Evolutionary conservation across 441 rosid genomes (phyloP).

Genomic region (Erodium trifolium): DNA sequence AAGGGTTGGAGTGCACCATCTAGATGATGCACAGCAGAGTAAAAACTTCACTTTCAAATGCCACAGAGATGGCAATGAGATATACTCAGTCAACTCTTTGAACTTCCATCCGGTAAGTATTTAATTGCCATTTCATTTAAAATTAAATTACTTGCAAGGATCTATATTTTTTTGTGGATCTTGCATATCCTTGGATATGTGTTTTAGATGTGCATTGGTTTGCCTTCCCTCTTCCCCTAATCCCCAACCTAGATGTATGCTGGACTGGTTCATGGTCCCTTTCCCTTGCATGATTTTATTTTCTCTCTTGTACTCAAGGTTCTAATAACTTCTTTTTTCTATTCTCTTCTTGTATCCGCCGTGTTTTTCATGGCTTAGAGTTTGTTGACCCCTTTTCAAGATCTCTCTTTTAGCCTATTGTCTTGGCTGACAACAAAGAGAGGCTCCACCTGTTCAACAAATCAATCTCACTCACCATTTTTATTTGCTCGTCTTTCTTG

Average conservation of each 20-base stretch:
- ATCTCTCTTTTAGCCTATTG: no score
- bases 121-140: background rate
- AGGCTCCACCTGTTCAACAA: no score
- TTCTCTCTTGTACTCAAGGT: no score
- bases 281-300: no score
- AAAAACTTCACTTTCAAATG: slow-evolving; percentile 95
- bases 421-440: no score
- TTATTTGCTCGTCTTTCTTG: background rate
- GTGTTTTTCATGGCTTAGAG: no score
- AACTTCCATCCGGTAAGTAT: slow-evolving; percentile 88
- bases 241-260: background rate
- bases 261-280: background rate
- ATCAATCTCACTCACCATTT: no score
- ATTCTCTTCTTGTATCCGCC: no score
- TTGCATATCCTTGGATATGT: background rate
- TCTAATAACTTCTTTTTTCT: no score
- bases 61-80: slow-evolving; percentile 76
- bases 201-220: background rate
- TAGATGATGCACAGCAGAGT: slow-evolving; percentile 68
- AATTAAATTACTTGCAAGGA: background rate
- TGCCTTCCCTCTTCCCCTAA: background rate
- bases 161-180: background rate
- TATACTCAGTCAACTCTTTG: slow-evolving; percentile 83
- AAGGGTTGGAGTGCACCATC: slow-evolving; percentile 92
- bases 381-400: no score